Base-by-base conservation (phyloP, 108 stramenopile species). In the Pseudonitzschia pungens region DNA sequence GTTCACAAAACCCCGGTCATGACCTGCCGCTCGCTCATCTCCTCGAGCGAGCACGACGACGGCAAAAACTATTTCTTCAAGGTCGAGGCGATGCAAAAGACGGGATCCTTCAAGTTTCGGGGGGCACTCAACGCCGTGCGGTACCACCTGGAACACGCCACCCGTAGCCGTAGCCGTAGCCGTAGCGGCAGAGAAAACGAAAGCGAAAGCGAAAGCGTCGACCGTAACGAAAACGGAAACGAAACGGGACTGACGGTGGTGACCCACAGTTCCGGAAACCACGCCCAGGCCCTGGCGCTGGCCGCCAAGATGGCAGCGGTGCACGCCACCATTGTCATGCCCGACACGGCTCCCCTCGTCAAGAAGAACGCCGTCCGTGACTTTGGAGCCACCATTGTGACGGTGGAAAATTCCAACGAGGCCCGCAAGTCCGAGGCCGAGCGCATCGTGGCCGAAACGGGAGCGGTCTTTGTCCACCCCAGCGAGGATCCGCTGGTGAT, bases 41-140 rank as follows among this genome's bases (percentile, higher is more conserved):
- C 66, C 11, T 28, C 45, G 12, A 26, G 28, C 26, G 15, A 26
- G 21, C 24, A 68, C 45, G 45, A 65, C 36, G 53, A 89, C 26
- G 79, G 73, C 10, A 65, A 67, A 32, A 58, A 56, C 6, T 71
- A 60, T 42, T 86, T 82, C 60, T 89, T 92, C 81, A 95, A 93
- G 72, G 78, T 79, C 29, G 95, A 96, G 77, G 74, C 83, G 15
- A 79, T 92, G 69, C 95, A 96, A 57, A 86, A 86, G 41, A 92
- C 90, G 28, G 95, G 95, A 42, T 83, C 89, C 20, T 96, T 93
- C 79, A 96, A 96, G 76, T 88, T 89, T 62, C 92, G 96, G 12
- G 96, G 96, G 8, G 93, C 92, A 6, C 72, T 79, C 57, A 94
- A 95, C 76, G 92, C 93, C 16, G 65, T 82, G 42, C 65, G 26